Percentiles rank a stretch among this genome's conserved stretches.
These are phyloP conservation scores for Apostasia ramifera DNA, from an alignment of 106 monocot genomes.

Conservation along the genomic window DNA sequence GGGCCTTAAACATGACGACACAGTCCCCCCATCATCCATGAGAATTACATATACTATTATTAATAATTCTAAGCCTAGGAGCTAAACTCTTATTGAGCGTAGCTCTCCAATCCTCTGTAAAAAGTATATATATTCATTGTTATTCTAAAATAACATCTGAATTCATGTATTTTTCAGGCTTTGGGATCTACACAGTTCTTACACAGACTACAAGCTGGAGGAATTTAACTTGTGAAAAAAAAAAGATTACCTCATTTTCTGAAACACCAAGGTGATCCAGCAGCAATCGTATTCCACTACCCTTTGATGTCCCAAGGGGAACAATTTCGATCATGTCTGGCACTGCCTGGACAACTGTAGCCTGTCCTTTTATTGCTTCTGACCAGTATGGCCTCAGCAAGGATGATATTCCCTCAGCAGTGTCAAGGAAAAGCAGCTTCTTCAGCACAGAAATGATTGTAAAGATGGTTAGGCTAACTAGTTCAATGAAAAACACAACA, in stretches of 20 bases:
- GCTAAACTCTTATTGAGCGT: too few species aligned
- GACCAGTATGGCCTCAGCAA: constrained; percentile 68
- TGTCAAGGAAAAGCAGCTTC: constrained; percentile 73
- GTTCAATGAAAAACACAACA: too few species aligned
- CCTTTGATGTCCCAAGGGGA: constrained; percentile 72
- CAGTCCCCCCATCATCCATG: too few species aligned
- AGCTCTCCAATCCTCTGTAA: too few species aligned
- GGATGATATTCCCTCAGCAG: constrained; percentile 59
- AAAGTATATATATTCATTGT: too few species aligned
- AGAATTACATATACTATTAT: too few species aligned
- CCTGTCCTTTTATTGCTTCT: constrained; percentile 48
- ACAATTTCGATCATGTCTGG: constrained; percentile 88
- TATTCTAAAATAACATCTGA: too few species aligned
- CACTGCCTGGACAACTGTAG: constrained; percentile 63
- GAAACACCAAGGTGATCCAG: constrained; percentile 68
- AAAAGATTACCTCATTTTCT: constrained; percentile 51
- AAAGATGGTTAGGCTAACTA: too few species aligned
- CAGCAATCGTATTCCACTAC: constrained; percentile 55
- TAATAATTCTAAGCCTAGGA: too few species aligned
- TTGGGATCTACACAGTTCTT: too few species aligned
- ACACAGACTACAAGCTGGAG: background rate
- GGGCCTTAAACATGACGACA: too few species aligned
- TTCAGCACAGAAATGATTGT: constrained; percentile 10
- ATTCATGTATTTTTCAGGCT: too few species aligned
- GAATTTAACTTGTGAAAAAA: background rate